Base-by-base conservation (phyloP, 2,329 filamentous ascomycete genomes). In the Talaromyces sp. region DNA sequence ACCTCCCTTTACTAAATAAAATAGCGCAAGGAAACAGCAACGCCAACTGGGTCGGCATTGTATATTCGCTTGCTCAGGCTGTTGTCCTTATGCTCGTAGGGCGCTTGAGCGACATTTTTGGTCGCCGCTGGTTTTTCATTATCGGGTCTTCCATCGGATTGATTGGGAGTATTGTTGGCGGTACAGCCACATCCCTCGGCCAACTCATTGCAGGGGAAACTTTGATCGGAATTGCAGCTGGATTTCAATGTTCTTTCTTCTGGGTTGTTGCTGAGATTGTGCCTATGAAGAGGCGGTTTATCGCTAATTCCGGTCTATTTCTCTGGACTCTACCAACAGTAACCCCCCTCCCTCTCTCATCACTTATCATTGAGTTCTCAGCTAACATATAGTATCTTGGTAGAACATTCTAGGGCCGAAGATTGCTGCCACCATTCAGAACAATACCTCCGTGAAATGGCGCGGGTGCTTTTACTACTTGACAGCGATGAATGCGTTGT, bases 91-190 rank as follows among this genome's bases (percentile, higher is more conserved):
- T 33, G 51, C 8, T 55, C 16, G 52, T 18, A 18, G 52, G 52
- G 9, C 52, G 52, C n/a, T 33, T 55, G 30, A 33, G 52, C 52
- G 52, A 55, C 30, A 55, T 55, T 33, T 55, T 55, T 34, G 52
- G 52, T 7, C 52, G 52, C 8, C 27, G 30, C 28, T 55, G 30
- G 28, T 33, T 55, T 31, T 33, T 55, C 30, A 55, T 55, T 16
- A 10, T 30, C 7, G 52, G 52, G 31, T 18, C 28, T 14, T 18
- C 16, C 28, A 34, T 55, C 16, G 52, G 52, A 30, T 30, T 33
- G 28, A 55, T 55, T 18, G 52, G 52, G 16, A 18, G 23, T 33
- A 55, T 55, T 55, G 28, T 55, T 18, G 27, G 10, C 14, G 52
- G 12, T 8, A 55, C 52, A 10, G 27, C 28, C 16, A 31, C 28